Evolutionary conservation across 129 eudicot genomes (phyloP).

Genomic region (Chrysanthemum lavandulifolium): DNA sequence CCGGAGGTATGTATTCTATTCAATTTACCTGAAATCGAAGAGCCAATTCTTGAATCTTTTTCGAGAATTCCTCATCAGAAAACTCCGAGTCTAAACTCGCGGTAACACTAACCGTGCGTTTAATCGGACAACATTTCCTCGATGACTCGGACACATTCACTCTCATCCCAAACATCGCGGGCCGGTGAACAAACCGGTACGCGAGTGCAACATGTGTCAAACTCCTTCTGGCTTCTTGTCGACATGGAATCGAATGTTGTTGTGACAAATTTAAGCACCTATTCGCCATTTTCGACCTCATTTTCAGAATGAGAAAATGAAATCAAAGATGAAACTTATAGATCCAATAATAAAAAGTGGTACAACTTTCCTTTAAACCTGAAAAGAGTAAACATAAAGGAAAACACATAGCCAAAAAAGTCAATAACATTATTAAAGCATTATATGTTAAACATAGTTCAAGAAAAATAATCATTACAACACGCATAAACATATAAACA

Average conservation of each 20-base stretch:
- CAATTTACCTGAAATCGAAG: slow-evolving; percentile 36
- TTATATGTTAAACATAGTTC: slow-evolving; percentile 20
- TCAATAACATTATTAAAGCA: slow-evolving; percentile 18
- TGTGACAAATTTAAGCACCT: slow-evolving; percentile 40
- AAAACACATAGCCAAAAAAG: slow-evolving; percentile 19
- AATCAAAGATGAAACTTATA: slow-evolving; percentile 18
- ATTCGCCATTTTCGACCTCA: slow-evolving; percentile 41
- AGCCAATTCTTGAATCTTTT: slow-evolving; percentile 55
- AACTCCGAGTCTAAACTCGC: slow-evolving; percentile 51
- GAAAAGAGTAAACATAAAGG: slow-evolving; percentile 31
- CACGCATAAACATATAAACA: slow-evolving; percentile 33
- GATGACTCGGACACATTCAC: slow-evolving; percentile 25
- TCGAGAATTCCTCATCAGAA: slow-evolving; percentile 78
- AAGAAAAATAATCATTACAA: slow-evolving; percentile 33
- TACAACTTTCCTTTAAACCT: slow-evolving; percentile 33
- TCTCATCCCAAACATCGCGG: slow-evolving; percentile 41
- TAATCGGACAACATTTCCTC: slow-evolving; percentile 16
- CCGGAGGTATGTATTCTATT: not conserved
- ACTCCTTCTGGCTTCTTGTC: slow-evolving; percentile 10
- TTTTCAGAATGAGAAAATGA: slow-evolving; percentile 16
- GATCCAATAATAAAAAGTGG: slow-evolving; percentile 29
- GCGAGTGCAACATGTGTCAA: slow-evolving; percentile 34
- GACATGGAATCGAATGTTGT: slow-evolving; percentile 28
- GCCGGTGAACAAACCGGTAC: slow-evolving; percentile 37
- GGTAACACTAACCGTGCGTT: slow-evolving; percentile 24